Percentiles rank a stretch among this genome's conserved stretches.
Conservation (phyloP, 2,329 filamentous ascomycete genomes). For the Stromatinia cepivora region DNA sequence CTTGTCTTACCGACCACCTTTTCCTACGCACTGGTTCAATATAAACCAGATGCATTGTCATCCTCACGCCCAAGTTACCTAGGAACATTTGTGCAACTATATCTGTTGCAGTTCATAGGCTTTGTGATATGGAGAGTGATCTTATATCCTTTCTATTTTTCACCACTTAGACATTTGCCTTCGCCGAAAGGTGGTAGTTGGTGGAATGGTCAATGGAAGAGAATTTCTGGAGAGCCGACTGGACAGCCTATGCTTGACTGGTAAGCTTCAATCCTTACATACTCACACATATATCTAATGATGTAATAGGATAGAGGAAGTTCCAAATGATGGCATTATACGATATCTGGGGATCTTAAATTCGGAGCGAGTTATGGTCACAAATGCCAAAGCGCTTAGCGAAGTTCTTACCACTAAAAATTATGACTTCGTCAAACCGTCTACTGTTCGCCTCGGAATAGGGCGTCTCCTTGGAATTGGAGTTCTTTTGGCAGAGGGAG, state of each 20-base stretch:
- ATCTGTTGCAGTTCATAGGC: conserved; percentile 41
- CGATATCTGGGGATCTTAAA: conserved; percentile 65
- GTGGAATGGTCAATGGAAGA: conserved; percentile 48
- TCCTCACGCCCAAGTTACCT: conserved; percentile 39
- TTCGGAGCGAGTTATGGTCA: conserved; percentile 60
- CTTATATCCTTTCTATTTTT: conserved; percentile 59
- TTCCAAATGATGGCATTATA: conserved; percentile 69
- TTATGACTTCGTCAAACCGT: conserved; percentile 70
- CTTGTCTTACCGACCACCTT: conserved; percentile 31
- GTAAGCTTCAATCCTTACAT: conserved; percentile 26
- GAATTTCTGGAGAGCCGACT: conserved; percentile 44
- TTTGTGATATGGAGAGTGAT: conserved; percentile 47
- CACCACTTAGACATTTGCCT: conserved; percentile 58
- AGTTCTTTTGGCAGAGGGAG: conserved; percentile 81
- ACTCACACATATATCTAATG: not conserved
- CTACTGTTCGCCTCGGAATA: conserved; percentile 54
- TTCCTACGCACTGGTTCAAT: conserved; percentile 32
- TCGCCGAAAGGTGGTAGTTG: conserved; percentile 48
- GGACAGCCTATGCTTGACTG: conserved; percentile 44
- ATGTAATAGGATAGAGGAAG: conserved; percentile 51
- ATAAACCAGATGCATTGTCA: conserved; percentile 33
- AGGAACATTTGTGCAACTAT: conserved; percentile 46
- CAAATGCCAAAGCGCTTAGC: conserved; percentile 62
- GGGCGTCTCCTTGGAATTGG: conserved; percentile 68
- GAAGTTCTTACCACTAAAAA: conserved; percentile 69